Conservation (phyloP, 768 basidiomycete species). For the Naganishia randhawae region DNA sequence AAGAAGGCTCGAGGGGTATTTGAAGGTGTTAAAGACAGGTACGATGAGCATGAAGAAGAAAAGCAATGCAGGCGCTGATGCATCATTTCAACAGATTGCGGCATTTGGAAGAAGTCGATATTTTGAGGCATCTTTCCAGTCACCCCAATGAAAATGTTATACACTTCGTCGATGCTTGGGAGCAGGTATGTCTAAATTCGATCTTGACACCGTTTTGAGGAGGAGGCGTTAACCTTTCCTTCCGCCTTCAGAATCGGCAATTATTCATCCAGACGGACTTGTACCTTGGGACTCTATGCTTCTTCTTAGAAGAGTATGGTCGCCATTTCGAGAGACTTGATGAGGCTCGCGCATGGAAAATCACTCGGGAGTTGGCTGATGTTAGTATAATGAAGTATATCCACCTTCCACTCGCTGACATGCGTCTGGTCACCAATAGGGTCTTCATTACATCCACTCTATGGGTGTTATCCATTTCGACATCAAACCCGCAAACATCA, state of each 20-base stretch:
- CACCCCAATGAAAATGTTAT: constrained; percentile 66
- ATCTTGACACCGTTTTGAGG: too few species aligned
- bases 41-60: constrained; percentile 43
- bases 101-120: constrained; percentile 88
- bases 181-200: constrained; percentile 63
- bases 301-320: constrained; percentile 88
- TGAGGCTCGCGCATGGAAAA: constrained; percentile 94
- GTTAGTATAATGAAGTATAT: constrained; percentile 55
- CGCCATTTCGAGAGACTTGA: constrained; percentile 73
- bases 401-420: neutral
- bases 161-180: constrained; percentile 90
- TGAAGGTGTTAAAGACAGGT: constrained; percentile 87
- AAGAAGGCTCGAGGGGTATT: constrained; percentile 85
- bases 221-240: neutral
- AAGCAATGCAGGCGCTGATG: neutral
- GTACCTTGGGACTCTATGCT: constrained; percentile 76
- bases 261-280: constrained; percentile 92
- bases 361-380: constrained; percentile 79
- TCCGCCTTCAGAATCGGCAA: constrained; percentile 44
- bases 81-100: constrained; percentile 53
- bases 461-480: constrained; percentile 89
- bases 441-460: constrained; percentile 82
- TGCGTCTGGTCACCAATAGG: constrained; percentile 53
- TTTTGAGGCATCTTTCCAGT: constrained; percentile 67
- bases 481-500: constrained; percentile 94